Percentiles rank a stretch among this genome's conserved stretches.
phyloP scores from a whole-genome alignment of 345 rosid species.

The Alliaria petiolata region DNA sequence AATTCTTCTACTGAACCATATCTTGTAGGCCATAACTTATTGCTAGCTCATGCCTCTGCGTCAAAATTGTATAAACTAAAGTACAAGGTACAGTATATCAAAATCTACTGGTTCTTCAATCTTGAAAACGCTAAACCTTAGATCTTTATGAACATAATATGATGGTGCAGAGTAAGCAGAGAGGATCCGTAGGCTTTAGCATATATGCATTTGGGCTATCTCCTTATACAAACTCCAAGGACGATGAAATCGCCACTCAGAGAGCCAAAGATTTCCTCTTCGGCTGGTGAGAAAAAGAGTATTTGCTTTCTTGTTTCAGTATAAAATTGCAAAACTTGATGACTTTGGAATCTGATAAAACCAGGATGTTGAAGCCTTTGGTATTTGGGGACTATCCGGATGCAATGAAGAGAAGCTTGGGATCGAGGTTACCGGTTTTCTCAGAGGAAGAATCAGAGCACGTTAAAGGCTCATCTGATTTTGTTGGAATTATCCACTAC shows the following conservation, averaged over 20 bases:
- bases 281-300: constrained; percentile 44
- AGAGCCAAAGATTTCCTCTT: constrained; percentile 39
- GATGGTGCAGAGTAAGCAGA: constrained; percentile 48
- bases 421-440: constrained; percentile 66
- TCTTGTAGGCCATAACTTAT: constrained; percentile 52
- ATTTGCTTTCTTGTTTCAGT: not conserved
- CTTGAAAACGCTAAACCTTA: too few relatives aligned
- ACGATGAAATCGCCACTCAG: constrained; percentile 44
- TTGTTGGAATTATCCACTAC: constrained; percentile 54
- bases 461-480: constrained; percentile 67
- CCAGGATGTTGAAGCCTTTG: constrained; percentile 60
- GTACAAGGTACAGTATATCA: constrained; percentile 54
- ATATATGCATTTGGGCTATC: constrained; percentile 32
- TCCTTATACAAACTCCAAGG: constrained; percentile 45
- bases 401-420: constrained; percentile 52
- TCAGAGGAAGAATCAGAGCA: constrained; percentile 45
- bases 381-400: constrained; percentile 72
- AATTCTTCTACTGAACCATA: constrained; percentile 75
- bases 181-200: constrained; percentile 47
- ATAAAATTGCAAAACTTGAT: not conserved
- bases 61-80: constrained; percentile 52
- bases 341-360: not conserved
- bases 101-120: too few relatives aligned
- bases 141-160: not conserved
- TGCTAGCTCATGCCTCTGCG: constrained; percentile 70